These are phyloP conservation scores for Kodamaea jinghongensis DNA, from an alignment of 805 yeast genomes.

Conservation along the genomic window DNA sequence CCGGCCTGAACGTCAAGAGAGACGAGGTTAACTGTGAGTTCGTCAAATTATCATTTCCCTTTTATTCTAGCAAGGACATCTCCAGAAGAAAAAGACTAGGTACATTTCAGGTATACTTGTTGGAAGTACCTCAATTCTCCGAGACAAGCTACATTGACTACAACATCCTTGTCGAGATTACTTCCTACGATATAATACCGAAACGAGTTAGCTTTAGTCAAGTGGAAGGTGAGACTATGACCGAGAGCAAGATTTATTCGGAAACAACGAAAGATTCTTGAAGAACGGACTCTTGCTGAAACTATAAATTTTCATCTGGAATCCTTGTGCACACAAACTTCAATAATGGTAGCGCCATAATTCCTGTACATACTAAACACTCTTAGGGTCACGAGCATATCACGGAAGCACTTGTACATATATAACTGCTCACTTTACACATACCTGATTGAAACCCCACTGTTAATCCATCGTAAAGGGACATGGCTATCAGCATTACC, in stretches of 20 bases:
- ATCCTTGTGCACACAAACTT: too few species aligned
- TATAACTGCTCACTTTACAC: too few species aligned
- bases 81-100: conserved; percentile 26
- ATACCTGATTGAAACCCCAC: too few species aligned
- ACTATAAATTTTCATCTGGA: too few species aligned
- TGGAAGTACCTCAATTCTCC: conserved; percentile 12
- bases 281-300: too few species aligned
- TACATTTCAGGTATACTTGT: conserved; percentile 29
- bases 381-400: too few species aligned
- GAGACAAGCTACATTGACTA: conserved; percentile 13
- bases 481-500: too few species aligned
- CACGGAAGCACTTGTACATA: too few species aligned
- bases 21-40: conserved; percentile 16
- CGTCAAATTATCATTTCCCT: conserved; percentile 35
- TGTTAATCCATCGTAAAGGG: too few species aligned
- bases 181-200: conserved; percentile 14
- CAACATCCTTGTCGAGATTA: conserved; percentile 18
- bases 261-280: not conserved
- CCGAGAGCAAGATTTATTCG: conserved; percentile 11
- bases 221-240: conserved; percentile 10
- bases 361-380: too few species aligned
- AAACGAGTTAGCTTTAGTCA: conserved; percentile 5
- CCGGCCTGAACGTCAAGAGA: conserved; percentile 20
- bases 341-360: too few species aligned
- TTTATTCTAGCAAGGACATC: conserved; percentile 21